A percentile compares a stretch with the other conserved stretches of the same genome.
Evolutionary conservation across 257 asterid genomes (phyloP).

Genomic region (Penstemon davidsonii): DNA sequence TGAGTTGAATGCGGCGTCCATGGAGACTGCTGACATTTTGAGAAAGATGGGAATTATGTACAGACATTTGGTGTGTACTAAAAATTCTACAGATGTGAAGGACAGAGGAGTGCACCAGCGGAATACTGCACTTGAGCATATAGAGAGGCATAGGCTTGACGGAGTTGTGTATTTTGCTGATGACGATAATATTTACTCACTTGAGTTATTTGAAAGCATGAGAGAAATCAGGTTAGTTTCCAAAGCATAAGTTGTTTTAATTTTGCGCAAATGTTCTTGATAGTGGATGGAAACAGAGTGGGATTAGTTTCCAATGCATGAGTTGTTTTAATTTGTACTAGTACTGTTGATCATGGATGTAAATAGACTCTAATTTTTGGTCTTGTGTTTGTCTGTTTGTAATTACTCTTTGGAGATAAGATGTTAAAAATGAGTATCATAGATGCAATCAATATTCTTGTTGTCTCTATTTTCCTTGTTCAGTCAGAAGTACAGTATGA

Average conservation of each 20-base stretch:
- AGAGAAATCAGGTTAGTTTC: conserved; percentile 69
- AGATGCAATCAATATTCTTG: neutral
- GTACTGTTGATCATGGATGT: neutral
- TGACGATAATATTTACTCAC: conserved; percentile 76
- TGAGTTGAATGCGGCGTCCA: conserved; percentile 74
- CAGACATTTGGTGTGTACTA: conserved; percentile 72
- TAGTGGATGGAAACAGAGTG: neutral
- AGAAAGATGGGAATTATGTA: conserved; percentile 78
- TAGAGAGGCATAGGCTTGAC: conserved; percentile 79
- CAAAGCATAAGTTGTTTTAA: neutral
- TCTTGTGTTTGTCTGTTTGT: conserved; percentile 3
- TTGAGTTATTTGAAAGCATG: conserved; percentile 77
- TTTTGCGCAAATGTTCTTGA: neutral
- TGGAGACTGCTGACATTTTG: conserved; percentile 77
- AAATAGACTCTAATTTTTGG: neutral
- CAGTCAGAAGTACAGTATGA: neutral
- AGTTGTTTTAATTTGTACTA: neutral
- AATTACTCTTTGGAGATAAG: conserved; percentile 1
- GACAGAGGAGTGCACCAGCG: conserved; percentile 86
- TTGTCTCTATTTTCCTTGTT: neutral
- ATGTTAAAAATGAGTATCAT: conserved; percentile 6
- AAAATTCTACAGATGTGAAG: conserved; percentile 63
- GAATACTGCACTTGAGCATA: conserved; percentile 88
- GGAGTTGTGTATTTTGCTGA: conserved; percentile 94
- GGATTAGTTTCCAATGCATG: conserved; percentile 41